These are phyloP conservation scores for Rhododendron henanense DNA, from an alignment of 148 eudicot species.

Conservation along the genomic window DNA sequence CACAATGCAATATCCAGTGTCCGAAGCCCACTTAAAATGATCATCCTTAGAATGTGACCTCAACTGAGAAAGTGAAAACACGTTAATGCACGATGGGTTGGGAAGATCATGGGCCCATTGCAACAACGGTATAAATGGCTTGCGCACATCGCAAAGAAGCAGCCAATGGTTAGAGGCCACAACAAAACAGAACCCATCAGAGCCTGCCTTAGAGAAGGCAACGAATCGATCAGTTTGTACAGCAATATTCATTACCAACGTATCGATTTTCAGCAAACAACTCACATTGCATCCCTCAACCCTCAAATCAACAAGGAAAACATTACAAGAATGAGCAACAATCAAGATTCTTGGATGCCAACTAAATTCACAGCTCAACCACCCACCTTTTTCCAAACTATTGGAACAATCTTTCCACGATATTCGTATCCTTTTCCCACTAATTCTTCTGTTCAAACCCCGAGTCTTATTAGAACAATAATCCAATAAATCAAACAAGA, in stretches of 20 bases:
- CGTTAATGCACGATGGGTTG: constrained; percentile 46
- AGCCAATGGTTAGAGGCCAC: constrained; percentile 56
- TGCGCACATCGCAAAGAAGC: constrained; percentile 68
- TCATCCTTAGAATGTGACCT: constrained; percentile 45
- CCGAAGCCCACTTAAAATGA: constrained; percentile 35
- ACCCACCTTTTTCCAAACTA: constrained; percentile 25
- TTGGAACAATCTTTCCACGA: constrained; percentile 31
- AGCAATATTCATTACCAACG: constrained; percentile 15
- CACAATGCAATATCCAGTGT: constrained; percentile 52
- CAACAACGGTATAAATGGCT: constrained; percentile 53
- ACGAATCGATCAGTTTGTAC: constrained; percentile 44
- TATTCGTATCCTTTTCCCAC: constrained; percentile 40
- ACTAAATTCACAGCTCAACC: constrained; percentile 83
- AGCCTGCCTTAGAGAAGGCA: constrained; percentile 54
- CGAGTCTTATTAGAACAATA: neutral
- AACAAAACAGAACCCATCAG: constrained; percentile 42
- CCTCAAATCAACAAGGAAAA: constrained; percentile 68
- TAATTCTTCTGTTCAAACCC: constrained; percentile 13
- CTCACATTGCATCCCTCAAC: constrained; percentile 26
- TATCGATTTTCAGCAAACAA: constrained; percentile 49
- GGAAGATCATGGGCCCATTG: constrained; percentile 64
- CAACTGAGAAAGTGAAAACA: constrained; percentile 45
- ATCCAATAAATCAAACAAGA: constrained; percentile 52
- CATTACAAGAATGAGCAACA: constrained; percentile 51
- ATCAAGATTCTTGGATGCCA: constrained; percentile 74